These are phyloP conservation scores for Leccinum obscurum DNA, from an alignment of 768 basidiomycete genomes.

Conservation along the genomic window DNA sequence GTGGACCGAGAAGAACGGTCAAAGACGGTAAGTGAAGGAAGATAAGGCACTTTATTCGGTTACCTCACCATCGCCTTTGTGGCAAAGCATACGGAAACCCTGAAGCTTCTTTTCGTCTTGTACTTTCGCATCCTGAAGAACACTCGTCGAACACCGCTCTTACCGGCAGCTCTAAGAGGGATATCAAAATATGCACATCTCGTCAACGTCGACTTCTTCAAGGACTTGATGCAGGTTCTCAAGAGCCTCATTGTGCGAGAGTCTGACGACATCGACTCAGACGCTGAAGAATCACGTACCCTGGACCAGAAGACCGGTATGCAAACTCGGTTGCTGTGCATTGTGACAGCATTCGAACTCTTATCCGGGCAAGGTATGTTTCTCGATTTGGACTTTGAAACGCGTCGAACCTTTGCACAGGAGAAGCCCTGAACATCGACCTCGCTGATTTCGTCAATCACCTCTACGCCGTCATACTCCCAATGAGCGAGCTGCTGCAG, in stretches of 20 bases:
- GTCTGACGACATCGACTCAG: slow-evolving; percentile 41
- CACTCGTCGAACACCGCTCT: slow-evolving; percentile 70
- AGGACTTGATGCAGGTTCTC: slow-evolving; percentile 86
- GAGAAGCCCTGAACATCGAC: slow-evolving; percentile 97
- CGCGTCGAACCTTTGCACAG: slow-evolving; percentile 38
- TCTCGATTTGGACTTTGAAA: slow-evolving; percentile 7
- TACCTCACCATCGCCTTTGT: slow-evolving; percentile 25
- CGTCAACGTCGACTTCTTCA: slow-evolving; percentile 98
- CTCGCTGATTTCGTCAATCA: slow-evolving; percentile 83
- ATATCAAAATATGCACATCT: slow-evolving; percentile 93
- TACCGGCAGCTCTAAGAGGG: slow-evolving; percentile 87
- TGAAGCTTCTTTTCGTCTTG: slow-evolving; percentile 94
- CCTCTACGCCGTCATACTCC: slow-evolving; percentile 80
- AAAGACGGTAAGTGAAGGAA: slow-evolving; percentile 58
- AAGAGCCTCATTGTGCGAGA: slow-evolving; percentile 69
- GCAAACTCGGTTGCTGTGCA: slow-evolving; percentile 73
- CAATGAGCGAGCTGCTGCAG: slow-evolving; percentile 64
- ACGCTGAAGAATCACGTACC: slow-evolving; percentile 32
- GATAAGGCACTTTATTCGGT: slow-evolving; percentile 6
- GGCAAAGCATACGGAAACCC: slow-evolving; percentile 91
- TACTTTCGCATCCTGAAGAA: slow-evolving; percentile 96
- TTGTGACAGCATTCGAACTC: slow-evolving; percentile 96
- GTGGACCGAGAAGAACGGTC: slow-evolving; percentile 91
- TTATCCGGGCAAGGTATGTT: slow-evolving; percentile 87
- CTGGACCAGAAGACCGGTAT: slow-evolving; percentile 41